Conservation (phyloP, 225 moss, liverwort and hornwort species). For the Lunularia cruciata region DNA sequence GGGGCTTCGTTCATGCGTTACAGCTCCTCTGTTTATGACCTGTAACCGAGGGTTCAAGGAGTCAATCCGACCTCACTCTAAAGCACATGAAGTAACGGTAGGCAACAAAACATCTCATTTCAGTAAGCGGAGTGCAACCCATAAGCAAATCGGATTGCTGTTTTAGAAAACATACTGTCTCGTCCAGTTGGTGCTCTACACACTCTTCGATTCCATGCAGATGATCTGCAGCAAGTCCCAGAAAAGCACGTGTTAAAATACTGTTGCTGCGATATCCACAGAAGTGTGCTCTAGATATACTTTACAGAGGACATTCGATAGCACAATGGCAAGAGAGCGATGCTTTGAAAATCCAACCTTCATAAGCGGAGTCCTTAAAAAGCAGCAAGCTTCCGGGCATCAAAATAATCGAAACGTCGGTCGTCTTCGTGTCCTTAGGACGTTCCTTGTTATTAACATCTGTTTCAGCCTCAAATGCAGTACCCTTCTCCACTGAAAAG, state of each 20-base stretch:
- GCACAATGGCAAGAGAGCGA: no score
- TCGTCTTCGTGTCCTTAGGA: not conserved
- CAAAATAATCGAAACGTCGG: constrained; percentile 53
- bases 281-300: no score
- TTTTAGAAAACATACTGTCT: constrained; percentile 40
- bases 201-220: constrained; percentile 83
- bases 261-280: no score
- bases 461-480: constrained; percentile 16
- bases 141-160: not conserved
- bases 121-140: not conserved
- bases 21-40: constrained; percentile 54
- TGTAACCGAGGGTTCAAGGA: no score
- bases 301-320: no score
- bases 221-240: constrained; percentile 79
- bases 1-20: constrained; percentile 19
- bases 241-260: no score
- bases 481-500: constrained; percentile 7
- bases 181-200: constrained; percentile 62
- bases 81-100: not conserved
- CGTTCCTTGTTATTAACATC: not conserved
- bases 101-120: not conserved
- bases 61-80: no score
- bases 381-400: constrained; percentile 83
- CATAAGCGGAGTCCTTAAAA: constrained; percentile 80
- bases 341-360: no score